Conservation (phyloP, 208 protist genomes). For the Plasmodiophora brassicae region DNA sequence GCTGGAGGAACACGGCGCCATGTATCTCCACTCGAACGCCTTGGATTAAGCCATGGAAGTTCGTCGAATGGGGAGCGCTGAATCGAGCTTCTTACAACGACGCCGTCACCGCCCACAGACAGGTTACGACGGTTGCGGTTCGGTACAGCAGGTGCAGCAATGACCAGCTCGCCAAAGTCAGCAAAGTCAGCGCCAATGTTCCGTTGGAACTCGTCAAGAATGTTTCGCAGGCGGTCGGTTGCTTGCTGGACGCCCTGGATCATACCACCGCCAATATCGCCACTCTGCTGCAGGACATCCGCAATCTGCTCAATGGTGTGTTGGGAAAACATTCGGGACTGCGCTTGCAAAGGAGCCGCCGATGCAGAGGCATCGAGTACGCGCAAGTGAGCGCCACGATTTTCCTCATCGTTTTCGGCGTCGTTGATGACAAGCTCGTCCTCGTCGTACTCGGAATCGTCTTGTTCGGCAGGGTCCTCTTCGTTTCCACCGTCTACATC, state of each 20-base stretch:
- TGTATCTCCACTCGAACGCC: too few species aligned
- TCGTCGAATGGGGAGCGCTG: too few species aligned
- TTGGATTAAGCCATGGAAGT: too few species aligned
- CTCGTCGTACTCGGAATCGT: conserved; percentile 18
- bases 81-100: too few species aligned
- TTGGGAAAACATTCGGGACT: not conserved
- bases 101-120: too few species aligned
- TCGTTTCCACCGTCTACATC: not conserved
- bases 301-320: not conserved
- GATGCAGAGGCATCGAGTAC: not conserved
- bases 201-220: conserved; percentile 2
- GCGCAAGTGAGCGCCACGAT: not conserved
- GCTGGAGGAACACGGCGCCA: too few species aligned
- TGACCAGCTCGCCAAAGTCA: not conserved
- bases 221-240: not conserved
- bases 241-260: not conserved
- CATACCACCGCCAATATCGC: not conserved
- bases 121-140: too few species aligned
- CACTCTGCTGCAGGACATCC: not conserved
- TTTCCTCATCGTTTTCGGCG: not conserved
- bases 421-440: not conserved
- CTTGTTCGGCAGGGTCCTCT: not conserved
- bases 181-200: not conserved
- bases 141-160: too few species aligned
- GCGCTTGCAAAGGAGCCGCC: not conserved